Percentiles rank a stretch among this genome's conserved stretches.
Conservation (phyloP, 345 rosid genomes). For the Brassica carinata region DNA sequence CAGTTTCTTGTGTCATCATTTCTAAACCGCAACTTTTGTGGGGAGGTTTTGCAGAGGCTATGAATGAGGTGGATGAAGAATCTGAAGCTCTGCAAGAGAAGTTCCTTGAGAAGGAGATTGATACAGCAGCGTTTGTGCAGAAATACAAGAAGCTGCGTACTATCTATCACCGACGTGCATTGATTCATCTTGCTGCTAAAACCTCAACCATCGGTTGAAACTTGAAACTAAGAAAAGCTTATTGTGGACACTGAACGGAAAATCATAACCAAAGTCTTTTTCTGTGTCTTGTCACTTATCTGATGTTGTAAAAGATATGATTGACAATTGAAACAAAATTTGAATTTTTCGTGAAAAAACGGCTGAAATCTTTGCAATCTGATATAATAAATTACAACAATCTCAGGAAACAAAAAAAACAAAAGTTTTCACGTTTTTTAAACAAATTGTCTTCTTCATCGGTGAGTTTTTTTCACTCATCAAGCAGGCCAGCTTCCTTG, state of each 20-base stretch:
- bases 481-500: conserved; percentile 40
- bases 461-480: neutral
- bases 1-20: conserved; percentile 10
- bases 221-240: neutral
- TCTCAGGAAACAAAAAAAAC: too few species aligned
- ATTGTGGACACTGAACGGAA: neutral
- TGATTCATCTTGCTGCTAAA: conserved; percentile 73
- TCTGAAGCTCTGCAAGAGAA: conserved; percentile 69
- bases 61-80: conserved; percentile 74
- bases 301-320: neutral
- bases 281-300: neutral
- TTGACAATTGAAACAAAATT: neutral
- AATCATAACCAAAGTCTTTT: neutral
- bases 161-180: conserved; percentile 71
- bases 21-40: neutral
- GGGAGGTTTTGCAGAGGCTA: conserved; percentile 55
- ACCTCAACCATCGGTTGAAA: conserved; percentile 44
- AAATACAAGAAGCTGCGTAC: conserved; percentile 81
- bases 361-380: neutral
- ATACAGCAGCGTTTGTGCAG: conserved; percentile 61
- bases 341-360: neutral
- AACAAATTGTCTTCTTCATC: too few species aligned
- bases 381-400: neutral
- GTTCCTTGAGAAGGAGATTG: conserved; percentile 78
- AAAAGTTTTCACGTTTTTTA: too few species aligned